A percentile compares a stretch with the other conserved stretches of the same genome.
These are phyloP conservation scores for Colletotrichum coccodes DNA, from an alignment of 2,329 filamentous ascomycete genomes.

Conservation along the genomic window DNA sequence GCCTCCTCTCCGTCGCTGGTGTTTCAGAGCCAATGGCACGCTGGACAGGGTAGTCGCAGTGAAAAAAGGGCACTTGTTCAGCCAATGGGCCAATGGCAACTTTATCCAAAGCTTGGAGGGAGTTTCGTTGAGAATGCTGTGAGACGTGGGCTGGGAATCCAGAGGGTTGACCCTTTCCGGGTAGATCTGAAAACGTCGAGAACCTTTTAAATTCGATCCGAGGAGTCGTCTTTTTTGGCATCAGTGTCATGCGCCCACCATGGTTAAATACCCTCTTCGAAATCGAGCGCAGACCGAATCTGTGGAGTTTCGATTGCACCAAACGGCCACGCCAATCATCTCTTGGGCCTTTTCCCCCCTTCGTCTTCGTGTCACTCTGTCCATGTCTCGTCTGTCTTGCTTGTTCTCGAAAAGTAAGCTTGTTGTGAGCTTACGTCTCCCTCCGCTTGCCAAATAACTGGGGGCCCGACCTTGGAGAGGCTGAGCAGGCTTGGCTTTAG, in stretches of 20 bases:
- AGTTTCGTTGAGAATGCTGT: background rate
- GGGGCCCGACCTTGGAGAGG: background rate
- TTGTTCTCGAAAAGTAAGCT: slow-evolving; percentile 18
- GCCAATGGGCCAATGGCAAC: background rate
- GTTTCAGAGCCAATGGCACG: slow-evolving; percentile 26
- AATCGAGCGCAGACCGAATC: background rate
- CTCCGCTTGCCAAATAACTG: slow-evolving; percentile 5
- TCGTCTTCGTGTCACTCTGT: background rate
- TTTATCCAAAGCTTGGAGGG: background rate
- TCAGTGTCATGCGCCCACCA: background rate
- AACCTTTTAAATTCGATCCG: background rate
- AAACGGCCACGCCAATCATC: slow-evolving; percentile 1
- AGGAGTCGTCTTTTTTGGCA: background rate
- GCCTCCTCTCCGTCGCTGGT: slow-evolving; percentile 2
- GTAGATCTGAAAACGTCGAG: background rate
- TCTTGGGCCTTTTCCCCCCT: background rate
- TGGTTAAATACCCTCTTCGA: background rate
- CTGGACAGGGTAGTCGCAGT: background rate
- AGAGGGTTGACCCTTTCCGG: background rate
- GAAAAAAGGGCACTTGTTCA: background rate
- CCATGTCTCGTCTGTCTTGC: slow-evolving; percentile 1
- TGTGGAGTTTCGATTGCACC: slow-evolving; percentile 1
- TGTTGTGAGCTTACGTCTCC: slow-evolving; percentile 30
- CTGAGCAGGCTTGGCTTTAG: slow-evolving; percentile 21
- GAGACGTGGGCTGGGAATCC: background rate